These are phyloP conservation scores for Blastobotrys chiropterorum DNA, from an alignment of 805 yeast genomes.

Conservation along the genomic window DNA sequence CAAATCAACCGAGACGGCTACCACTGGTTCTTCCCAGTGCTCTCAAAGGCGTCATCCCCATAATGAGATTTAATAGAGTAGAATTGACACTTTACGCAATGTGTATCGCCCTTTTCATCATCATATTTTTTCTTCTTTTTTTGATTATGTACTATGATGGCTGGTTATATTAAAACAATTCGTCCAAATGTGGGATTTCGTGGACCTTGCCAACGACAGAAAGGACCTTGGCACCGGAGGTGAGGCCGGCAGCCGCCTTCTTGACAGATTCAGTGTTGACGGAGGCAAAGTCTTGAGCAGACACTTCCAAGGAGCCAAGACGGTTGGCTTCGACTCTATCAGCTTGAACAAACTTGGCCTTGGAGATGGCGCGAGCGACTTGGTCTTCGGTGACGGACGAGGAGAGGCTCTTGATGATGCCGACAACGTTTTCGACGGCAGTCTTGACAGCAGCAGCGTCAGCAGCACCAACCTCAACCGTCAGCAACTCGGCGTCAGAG, in stretches of 20 bases:
- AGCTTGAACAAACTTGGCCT: slow-evolving; percentile 55
- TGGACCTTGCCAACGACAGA: slow-evolving; percentile 87
- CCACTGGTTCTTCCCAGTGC: slow-evolving; percentile 45
- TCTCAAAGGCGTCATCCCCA: too few species aligned
- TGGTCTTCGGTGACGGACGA: slow-evolving; percentile 24
- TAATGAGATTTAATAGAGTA: too few species aligned
- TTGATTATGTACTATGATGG: background rate
- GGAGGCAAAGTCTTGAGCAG: slow-evolving; percentile 36
- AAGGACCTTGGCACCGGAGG: slow-evolving; percentile 58
- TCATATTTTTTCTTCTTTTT: background rate
- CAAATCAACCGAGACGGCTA: slow-evolving; percentile 26
- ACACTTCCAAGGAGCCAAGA: slow-evolving; percentile 38
- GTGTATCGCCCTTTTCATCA: background rate
- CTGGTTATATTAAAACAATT: slow-evolving; percentile 51
- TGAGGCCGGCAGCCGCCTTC: slow-evolving; percentile 32
- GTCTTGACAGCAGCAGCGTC: slow-evolving; percentile 52
- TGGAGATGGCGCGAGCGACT: slow-evolving; percentile 48
- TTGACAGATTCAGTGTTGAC: slow-evolving; percentile 29
- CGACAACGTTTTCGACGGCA: slow-evolving; percentile 44
- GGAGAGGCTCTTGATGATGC: slow-evolving; percentile 26
- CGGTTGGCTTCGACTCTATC: slow-evolving; percentile 30
- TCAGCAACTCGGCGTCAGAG: slow-evolving; percentile 76
- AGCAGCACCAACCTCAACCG: slow-evolving; percentile 56
- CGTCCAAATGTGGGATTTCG: slow-evolving; percentile 82
- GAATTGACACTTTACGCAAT: too few species aligned